phyloP scores from a whole-genome alignment of 2,329 filamentous ascomycete species.

The Diaporthe humulicola region DNA sequence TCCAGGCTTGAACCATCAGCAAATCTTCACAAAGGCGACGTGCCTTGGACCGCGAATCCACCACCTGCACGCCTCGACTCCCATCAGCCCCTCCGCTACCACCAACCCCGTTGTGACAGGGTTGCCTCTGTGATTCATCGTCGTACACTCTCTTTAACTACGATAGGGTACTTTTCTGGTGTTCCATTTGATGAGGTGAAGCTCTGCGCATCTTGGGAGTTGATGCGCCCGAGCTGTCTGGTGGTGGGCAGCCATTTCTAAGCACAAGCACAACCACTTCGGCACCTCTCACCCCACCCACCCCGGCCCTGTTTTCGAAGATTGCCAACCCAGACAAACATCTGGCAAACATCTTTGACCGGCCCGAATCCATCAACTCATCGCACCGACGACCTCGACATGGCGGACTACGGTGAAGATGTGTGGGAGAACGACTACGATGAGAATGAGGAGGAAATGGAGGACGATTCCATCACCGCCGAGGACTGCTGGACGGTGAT shows the following conservation, averaged over 20 bases:
- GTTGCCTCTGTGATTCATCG: neutral
- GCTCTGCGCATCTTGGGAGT: conserved; percentile 36
- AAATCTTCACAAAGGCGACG: conserved; percentile 35
- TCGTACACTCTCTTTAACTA: conserved; percentile 1
- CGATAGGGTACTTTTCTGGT: neutral
- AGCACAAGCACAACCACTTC: conserved; percentile 29
- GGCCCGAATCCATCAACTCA: neutral
- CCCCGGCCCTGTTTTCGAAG: neutral
- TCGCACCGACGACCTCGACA: conserved; percentile 47
- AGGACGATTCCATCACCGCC: conserved; percentile 82
- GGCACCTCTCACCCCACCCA: neutral
- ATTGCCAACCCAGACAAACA: neutral
- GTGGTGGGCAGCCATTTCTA: conserved; percentile 40
- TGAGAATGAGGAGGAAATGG: conserved; percentile 79
- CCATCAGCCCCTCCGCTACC: conserved; percentile 6
- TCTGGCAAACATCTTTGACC: neutral
- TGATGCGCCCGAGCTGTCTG: conserved; percentile 39
- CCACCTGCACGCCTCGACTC: conserved; percentile 29
- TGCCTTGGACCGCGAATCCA: conserved; percentile 30
- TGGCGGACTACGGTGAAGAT: conserved; percentile 70
- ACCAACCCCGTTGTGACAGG: conserved; percentile 29
- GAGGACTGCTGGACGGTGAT: conserved; percentile 99
- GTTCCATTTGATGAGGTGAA: conserved; percentile 38
- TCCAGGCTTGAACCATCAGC: conserved; percentile 14
- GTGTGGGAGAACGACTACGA: conserved; percentile 55